Evolutionary conservation across 352 stramenopile species (phyloP), one percentile per base, ranked within the genome.

Genomic region (Blastocystis sp.): DNA sequence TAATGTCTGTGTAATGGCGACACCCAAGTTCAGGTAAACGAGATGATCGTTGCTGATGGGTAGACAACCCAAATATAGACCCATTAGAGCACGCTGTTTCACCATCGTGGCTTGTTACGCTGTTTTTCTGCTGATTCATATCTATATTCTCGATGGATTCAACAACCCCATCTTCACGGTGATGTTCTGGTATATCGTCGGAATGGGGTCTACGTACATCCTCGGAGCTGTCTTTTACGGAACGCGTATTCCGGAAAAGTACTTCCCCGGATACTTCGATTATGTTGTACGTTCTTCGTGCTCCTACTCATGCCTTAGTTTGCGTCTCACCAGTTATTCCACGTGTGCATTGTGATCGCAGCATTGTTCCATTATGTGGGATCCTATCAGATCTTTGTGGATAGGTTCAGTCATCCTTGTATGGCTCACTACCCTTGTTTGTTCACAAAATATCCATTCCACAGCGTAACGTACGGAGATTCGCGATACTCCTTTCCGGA

Each of bases 341-440:
- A 85, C 40, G 63, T 85, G 11, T 85, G 75, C 46, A 85, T 85
- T 40, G 75, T 85, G n/a, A 56, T 85, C 27, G 75, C 75, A 16
- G 75, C 75, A 21, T 42, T 85, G 9, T 85, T 85, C 75, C 75
- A 85, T 73, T 85, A 51, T 44, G 48, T 85, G 16, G 75, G 75
- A 27, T 85, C 34, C 21, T 85, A 76, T n/a, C 49, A 85, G 75
- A 18, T 76, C 18, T 85, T 73, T 48, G 42, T 76, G 6, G 44
- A 85, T 61, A 46, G 75, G 46, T 51, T 85, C 34, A 85, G 75
- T 27, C 76, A 16, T 69, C 75, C 75, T 18, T 85, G 75, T 85
- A 18, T 46, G 16, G 48, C 42, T 65, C 34, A 63, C 42, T 81
- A 21, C 9, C 11, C 24, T 14, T 81, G 44, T 63, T 81, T 81